Evolutionary conservation across 2,329 filamentous ascomycete species (phyloP).

Genomic region (Aureobasidium mangrovei): DNA sequence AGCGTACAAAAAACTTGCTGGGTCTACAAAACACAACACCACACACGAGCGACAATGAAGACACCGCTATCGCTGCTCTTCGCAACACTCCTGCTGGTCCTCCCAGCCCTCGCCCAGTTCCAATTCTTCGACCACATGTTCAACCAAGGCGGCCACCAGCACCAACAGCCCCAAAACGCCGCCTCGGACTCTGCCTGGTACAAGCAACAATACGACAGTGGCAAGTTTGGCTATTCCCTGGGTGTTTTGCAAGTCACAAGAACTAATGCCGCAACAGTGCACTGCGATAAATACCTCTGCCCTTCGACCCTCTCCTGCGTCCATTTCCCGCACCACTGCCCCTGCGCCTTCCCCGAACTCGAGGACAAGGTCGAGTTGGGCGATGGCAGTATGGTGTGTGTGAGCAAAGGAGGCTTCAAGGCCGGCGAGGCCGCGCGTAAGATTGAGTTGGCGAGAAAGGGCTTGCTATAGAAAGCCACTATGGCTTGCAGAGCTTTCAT

Average conservation of each 20-base stretch:
- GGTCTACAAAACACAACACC: not conserved
- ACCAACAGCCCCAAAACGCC: conserved; percentile 62
- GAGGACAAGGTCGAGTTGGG: conserved; percentile 61
- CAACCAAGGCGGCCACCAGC: conserved; percentile 50
- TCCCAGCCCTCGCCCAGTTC: conserved; percentile 66
- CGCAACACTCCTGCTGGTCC: conserved; percentile 49
- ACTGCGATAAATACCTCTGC: conserved; percentile 89
- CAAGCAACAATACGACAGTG: conserved; percentile 57
- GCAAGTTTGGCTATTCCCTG: conserved; percentile 37
- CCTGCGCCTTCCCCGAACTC: conserved; percentile 66
- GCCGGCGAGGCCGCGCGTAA: conserved; percentile 63
- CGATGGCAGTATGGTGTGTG: conserved; percentile 64
- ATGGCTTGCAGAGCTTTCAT: not conserved
- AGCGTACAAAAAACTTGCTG: not conserved
- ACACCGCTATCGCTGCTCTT: conserved; percentile 25
- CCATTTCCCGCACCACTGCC: conserved; percentile 93
- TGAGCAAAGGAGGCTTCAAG: conserved; percentile 67
- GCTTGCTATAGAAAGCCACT: conserved; percentile 47
- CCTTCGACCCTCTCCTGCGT: conserved; percentile 92
- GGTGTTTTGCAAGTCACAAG: not conserved
- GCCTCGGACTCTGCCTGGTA: conserved; percentile 79
- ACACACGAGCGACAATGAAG: not conserved
- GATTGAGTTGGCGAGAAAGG: conserved; percentile 72
- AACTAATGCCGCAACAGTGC: conserved; percentile 42
- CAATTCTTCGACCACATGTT: conserved; percentile 99